These are phyloP conservation scores for Ilyonectria destructans DNA, from an alignment of 2,329 filamentous ascomycete genomes.

Conservation along the genomic window DNA sequence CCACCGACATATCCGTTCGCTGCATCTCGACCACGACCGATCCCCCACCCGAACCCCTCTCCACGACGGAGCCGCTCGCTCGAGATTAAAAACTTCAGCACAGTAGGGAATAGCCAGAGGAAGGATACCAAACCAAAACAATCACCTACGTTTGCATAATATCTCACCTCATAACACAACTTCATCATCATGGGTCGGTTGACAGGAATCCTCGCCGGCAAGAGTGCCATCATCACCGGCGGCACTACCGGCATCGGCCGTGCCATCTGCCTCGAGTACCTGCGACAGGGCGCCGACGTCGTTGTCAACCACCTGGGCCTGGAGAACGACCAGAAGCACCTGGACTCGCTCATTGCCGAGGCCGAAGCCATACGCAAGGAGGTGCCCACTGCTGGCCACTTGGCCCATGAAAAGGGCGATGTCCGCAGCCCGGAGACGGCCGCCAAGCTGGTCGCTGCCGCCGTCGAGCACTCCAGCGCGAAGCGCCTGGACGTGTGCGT, in stretches of 20 bases:
- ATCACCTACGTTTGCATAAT: neutral
- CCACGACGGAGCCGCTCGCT: constrained; percentile 4
- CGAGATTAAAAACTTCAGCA: constrained; percentile 5
- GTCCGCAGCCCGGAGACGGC: constrained; percentile 84
- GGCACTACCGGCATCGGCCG: constrained; percentile 90
- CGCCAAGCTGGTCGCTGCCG: constrained; percentile 75
- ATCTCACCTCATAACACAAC: constrained; percentile 12
- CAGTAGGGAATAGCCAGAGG: neutral
- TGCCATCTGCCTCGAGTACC: constrained; percentile 86
- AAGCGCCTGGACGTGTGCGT: constrained; percentile 83
- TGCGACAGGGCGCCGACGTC: constrained; percentile 84
- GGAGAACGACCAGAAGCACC: constrained; percentile 65
- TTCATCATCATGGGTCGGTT: constrained; percentile 15
- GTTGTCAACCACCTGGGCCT: constrained; percentile 85
- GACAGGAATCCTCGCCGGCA: constrained; percentile 76
- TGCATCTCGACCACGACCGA: constrained; percentile 17
- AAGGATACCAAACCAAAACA: neutral
- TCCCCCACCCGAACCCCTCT: constrained; percentile 23
- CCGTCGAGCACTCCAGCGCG: constrained; percentile 72
- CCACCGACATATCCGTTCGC: constrained; percentile 29
- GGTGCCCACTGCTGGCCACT: constrained; percentile 64
- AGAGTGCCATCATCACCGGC: constrained; percentile 89
- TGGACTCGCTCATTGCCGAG: constrained; percentile 68
- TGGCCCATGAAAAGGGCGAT: constrained; percentile 83
- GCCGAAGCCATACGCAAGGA: constrained; percentile 63